A percentile compares a stretch with the other conserved stretches of the same genome.
phyloP scores from a whole-genome alignment of 75 land plant species.

The Selaginella moellendorffii region DNA sequence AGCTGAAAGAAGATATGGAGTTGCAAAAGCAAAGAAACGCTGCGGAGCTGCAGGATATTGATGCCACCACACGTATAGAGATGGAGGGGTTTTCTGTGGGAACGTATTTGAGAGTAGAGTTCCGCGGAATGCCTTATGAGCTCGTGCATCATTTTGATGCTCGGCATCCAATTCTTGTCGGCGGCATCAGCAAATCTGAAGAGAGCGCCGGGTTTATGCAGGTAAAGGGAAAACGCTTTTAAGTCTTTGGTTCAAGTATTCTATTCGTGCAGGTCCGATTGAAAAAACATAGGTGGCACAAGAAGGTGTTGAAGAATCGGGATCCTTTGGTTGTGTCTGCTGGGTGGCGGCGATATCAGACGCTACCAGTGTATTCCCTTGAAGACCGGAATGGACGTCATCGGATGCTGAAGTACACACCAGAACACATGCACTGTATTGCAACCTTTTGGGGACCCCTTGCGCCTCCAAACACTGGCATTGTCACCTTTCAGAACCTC shows the following conservation, averaged over 20 bases:
- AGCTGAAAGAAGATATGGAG: conserved; percentile 88
- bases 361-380: conserved; percentile 75
- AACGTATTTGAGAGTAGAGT: conserved; percentile 65
- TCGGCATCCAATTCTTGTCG: conserved; percentile 74
- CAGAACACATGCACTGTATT: conserved; percentile 97
- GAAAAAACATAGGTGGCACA: conserved; percentile 93
- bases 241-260: background rate
- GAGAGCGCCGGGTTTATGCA: conserved; percentile 95
- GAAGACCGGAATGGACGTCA: conserved; percentile 81
- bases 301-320: conserved; percentile 77
- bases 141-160: conserved; percentile 98
- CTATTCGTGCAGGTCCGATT: conserved; percentile 42
- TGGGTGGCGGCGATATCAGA: conserved; percentile 98
- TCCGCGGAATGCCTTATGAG: conserved; percentile 81
- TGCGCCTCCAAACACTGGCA: conserved; percentile 71
- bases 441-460: conserved; percentile 98
- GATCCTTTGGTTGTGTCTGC: conserved; percentile 87
- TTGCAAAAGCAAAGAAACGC: conserved; percentile 69
- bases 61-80: conserved; percentile 61
- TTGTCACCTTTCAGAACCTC: conserved; percentile 76
- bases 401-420: conserved; percentile 97
- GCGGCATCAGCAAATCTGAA: conserved; percentile 77
- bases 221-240: conserved; percentile 26
- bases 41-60: conserved; percentile 77
- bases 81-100: conserved; percentile 87